These are phyloP conservation scores for Hyphopichia fennica DNA, from an alignment of 1,139 yeast genomes.

Conservation along the genomic window DNA sequence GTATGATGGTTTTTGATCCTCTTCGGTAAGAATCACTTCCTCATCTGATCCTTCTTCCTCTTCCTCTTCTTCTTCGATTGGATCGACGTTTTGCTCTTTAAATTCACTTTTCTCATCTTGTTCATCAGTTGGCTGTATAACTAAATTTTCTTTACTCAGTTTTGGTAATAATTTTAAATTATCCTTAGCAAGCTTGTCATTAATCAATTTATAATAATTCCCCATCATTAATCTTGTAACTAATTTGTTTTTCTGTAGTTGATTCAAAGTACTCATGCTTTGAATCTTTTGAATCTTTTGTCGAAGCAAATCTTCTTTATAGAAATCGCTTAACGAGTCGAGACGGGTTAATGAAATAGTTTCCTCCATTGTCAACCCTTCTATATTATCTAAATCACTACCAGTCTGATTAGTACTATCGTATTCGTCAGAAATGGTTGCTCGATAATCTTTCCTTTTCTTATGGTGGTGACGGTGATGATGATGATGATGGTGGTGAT, in stretches of 20 bases:
- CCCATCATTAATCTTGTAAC: constrained; percentile 82
- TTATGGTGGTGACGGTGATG: constrained; percentile 4
- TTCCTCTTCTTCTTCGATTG: constrained; percentile 19
- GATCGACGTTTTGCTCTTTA: background rate
- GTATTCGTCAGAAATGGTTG: constrained; percentile 5
- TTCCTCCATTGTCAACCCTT: constrained; percentile 38
- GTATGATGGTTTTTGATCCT: constrained; percentile 51
- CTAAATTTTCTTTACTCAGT: constrained; percentile 18
- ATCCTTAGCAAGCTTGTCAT: constrained; percentile 26
- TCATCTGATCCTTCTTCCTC: background rate
- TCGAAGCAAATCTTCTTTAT: constrained; percentile 54
- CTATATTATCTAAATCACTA: constrained; percentile 39
- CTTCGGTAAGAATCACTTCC: constrained; percentile 6
- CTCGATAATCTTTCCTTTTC: constrained; percentile 6
- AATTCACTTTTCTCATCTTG: background rate
- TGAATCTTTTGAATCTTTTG: constrained; percentile 59
- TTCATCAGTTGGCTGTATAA: constrained; percentile 14
- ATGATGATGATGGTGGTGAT: constrained; percentile 3
- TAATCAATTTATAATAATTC: constrained; percentile 52
- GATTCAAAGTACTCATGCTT: constrained; percentile 40
- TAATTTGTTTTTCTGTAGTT: constrained; percentile 57
- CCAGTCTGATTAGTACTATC: constrained; percentile 7
- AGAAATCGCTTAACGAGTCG: constrained; percentile 47
- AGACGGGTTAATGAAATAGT: constrained; percentile 38
- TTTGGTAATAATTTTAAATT: constrained; percentile 14